Evolutionary conservation across 495 filamentous ascomycete genomes (phyloP), one percentile per base, ranked within the genome.

Genomic region (Neurospora sp.): DNA sequence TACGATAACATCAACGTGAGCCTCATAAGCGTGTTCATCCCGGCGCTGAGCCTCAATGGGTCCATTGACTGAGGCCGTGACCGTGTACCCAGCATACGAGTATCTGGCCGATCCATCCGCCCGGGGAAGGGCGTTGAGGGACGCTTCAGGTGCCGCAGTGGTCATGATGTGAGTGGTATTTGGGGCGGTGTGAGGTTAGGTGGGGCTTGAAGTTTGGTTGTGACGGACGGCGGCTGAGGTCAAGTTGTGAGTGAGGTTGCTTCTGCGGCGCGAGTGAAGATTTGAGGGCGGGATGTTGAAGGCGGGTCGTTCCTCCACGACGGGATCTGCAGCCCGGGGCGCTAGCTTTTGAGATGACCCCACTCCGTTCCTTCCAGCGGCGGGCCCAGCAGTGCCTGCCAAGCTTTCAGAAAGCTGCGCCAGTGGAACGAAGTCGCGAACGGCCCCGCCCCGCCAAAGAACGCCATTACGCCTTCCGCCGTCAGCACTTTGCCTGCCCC

Each of bases 91-190:
- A 68, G 91, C 90, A 72, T 87, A 85, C 17, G 90, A 89, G 79
- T 93, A 95, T 40, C 88, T 92, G 9, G 94, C 94, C 70, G 96
- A 98, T 69, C 96, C 96, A 80, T 98, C 94, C 39, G 94, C 86
- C 45, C 91, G 91, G 71, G 86, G 81, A 7, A 98, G 88, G 74
- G 87, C 85, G 10, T 85, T 87, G 6, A 90, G 76, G 7, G 82
- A 72, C 14, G 83, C 86, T 69, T 85, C 82, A 53, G 86, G 86
- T 69, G 81, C 81, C 69, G 82, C 76, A 45, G 79, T 79, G 1
- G 83, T 79, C 86, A 87, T 88, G 42, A 73, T 82, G 14, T n/a
- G 40, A 70, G 61, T 27, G 70, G 69, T 40, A 12, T 44, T 14
- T 39, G 48, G 40, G 44, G 53, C 69, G 70, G 16, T 42, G 17